Conservation (phyloP, 208 protist genomes). For the Acanthamoeba healyi region DNA sequence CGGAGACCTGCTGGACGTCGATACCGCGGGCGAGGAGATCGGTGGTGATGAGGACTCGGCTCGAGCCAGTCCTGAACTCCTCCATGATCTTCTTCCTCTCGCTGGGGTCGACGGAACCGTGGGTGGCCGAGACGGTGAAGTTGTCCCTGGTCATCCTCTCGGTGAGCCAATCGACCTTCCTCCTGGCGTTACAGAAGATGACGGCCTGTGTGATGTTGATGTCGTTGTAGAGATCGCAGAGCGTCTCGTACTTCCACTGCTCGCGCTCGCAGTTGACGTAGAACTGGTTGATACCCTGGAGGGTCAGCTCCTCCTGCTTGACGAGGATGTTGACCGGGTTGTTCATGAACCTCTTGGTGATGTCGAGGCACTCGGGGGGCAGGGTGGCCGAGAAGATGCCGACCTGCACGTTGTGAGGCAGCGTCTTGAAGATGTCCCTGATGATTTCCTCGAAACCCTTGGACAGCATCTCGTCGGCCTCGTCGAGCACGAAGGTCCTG, state of each 20-base stretch:
- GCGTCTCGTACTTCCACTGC: slow-evolving; percentile 98
- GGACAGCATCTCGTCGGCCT: slow-evolving; percentile 99
- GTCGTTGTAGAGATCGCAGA: slow-evolving; percentile 95
- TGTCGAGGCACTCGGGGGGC: slow-evolving; percentile 98
- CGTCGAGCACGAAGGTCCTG: slow-evolving; percentile 98
- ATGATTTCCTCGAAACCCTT: slow-evolving; percentile 96
- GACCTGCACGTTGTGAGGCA: slow-evolving; percentile 97
- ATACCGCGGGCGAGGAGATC: slow-evolving; percentile 99
- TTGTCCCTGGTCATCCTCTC: slow-evolving; percentile 93
- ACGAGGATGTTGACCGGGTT: slow-evolving; percentile 99
- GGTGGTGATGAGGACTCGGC: slow-evolving; percentile 99
- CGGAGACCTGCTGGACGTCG: slow-evolving; percentile 99
- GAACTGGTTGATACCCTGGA: slow-evolving; percentile 99
- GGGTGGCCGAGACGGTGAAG: slow-evolving; percentile 96
- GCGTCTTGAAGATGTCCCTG: slow-evolving; percentile 98
- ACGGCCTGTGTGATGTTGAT: slow-evolving; percentile 95
- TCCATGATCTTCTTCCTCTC: slow-evolving; percentile 99
- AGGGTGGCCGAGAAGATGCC: slow-evolving; percentile 99
- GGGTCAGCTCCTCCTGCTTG: slow-evolving; percentile 98
- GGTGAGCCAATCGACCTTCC: slow-evolving; percentile 97
- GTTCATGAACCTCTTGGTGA: slow-evolving; percentile 99
- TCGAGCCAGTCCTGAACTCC: slow-evolving; percentile 97
- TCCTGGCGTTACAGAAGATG: slow-evolving; percentile 99
- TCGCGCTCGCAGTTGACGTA: slow-evolving; percentile 96
- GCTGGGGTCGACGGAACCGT: slow-evolving; percentile 98